Evolutionary conservation across 352 stramenopile species (phyloP).

Genomic region (Globisporangium recalcitrans): DNA sequence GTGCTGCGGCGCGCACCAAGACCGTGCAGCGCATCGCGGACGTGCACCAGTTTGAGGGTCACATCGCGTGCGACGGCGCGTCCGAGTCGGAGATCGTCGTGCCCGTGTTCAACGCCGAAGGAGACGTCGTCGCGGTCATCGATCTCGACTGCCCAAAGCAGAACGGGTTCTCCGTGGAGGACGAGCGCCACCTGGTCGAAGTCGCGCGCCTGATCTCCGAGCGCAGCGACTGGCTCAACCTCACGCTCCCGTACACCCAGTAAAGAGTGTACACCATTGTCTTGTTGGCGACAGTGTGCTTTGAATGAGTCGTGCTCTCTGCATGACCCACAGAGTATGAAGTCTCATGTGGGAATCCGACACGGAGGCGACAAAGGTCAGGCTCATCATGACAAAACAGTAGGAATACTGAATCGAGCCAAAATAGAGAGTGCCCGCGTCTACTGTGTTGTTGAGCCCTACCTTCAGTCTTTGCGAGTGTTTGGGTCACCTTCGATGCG

Average conservation of each 20-base stretch:
- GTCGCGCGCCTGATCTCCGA: constrained; percentile 51
- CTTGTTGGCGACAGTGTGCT: not conserved
- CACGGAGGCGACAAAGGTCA: not conserved
- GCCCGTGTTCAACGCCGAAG: constrained; percentile 54
- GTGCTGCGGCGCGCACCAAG: constrained; percentile 57
- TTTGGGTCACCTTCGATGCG: not conserved
- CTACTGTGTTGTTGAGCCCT: not conserved
- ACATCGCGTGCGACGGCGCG: constrained; percentile 80
- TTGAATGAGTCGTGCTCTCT: not conserved
- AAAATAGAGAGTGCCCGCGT: not conserved
- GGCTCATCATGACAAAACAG: not conserved
- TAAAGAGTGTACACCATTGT: constrained; percentile 10
- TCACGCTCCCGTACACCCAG: constrained; percentile 48
- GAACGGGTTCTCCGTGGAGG: constrained; percentile 64
- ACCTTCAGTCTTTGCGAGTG: not conserved
- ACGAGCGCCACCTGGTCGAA: constrained; percentile 61
- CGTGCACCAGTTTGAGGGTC: constrained; percentile 69
- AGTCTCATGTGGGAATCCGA: not conserved
- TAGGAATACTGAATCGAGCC: not conserved
- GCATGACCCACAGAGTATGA: not conserved
- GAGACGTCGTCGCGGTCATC: constrained; percentile 68
- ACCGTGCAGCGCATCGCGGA: constrained; percentile 66
- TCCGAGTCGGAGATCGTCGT: constrained; percentile 82
- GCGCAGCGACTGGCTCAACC: constrained; percentile 63
- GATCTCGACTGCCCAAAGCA: constrained; percentile 73